Evolutionary conservation across 2,329 filamentous ascomycete genomes (phyloP).

Genomic region (Pleoardoris graminearum): DNA sequence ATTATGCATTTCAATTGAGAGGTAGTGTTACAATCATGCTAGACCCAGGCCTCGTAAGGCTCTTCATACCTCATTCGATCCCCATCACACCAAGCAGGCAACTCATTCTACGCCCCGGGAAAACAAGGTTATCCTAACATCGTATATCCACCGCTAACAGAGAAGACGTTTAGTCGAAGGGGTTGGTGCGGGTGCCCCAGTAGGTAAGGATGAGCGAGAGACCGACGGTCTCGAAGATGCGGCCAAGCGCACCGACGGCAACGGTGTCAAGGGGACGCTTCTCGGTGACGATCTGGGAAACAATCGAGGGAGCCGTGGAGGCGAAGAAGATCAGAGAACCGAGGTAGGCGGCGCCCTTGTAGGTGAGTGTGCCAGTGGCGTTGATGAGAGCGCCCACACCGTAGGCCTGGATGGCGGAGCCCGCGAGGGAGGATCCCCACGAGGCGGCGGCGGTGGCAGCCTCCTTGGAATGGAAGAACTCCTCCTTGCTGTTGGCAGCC

Average conservation of each 20-base stretch:
- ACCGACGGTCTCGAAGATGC: constrained; percentile 90
- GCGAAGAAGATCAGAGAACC: constrained; percentile 90
- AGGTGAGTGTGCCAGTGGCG: constrained; percentile 89
- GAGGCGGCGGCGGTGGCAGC: constrained; percentile 82
- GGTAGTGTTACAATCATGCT: constrained; percentile 37
- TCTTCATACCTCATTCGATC: constrained; percentile 30
- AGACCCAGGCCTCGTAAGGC: constrained; percentile 20
- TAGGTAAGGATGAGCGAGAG: constrained; percentile 91
- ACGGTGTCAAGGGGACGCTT: constrained; percentile 90
- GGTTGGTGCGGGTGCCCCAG: constrained; percentile 96
- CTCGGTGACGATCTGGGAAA: constrained; percentile 85
- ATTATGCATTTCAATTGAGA: constrained; percentile 21
- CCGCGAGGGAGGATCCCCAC: constrained; percentile 80
- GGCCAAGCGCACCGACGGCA: constrained; percentile 79
- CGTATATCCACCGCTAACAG: constrained; percentile 15
- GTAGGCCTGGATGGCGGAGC: constrained; percentile 86
- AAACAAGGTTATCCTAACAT: constrained; percentile 24
- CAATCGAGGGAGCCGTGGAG: constrained; percentile 81
- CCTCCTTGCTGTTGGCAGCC: constrained; percentile 89
- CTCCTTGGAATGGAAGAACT: constrained; percentile 94
- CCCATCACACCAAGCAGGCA: constrained; percentile 20
- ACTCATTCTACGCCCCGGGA: constrained; percentile 34
- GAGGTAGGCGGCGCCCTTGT: constrained; percentile 96
- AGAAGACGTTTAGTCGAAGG: constrained; percentile 69
- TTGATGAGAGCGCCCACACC: constrained; percentile 85